Evolutionary conservation across 2,329 filamentous ascomycete species (phyloP).

Genomic region (Teratosphaeria pseudoeucalypti): DNA sequence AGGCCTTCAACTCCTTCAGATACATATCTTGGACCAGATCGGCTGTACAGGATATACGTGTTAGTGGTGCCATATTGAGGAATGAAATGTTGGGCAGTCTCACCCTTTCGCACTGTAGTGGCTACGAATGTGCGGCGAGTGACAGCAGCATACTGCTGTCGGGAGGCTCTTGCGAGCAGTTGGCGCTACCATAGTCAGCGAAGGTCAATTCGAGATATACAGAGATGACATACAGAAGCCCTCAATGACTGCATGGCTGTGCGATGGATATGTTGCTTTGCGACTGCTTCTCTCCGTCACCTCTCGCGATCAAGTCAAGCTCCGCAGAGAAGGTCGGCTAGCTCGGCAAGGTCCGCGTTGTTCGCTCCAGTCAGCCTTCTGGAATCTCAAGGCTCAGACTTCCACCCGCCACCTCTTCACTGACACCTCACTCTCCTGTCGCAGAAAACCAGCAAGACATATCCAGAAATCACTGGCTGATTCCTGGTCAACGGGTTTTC

Average conservation of each 20-base stretch:
- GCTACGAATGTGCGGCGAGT: constrained; percentile 55
- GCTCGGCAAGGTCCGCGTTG: background rate
- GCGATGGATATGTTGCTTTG: background rate
- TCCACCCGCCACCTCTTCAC: constrained; percentile 8
- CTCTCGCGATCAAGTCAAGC: background rate
- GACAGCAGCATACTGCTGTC: constrained; percentile 44
- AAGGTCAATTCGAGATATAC: background rate
- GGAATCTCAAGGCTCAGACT: constrained; percentile 4
- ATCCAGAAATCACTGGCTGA: constrained; percentile 5
- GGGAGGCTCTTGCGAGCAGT: constrained; percentile 49
- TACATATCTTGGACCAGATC: constrained; percentile 98
- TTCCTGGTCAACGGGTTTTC: background rate
- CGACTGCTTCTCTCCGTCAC: background rate
- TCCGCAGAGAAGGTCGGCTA: background rate
- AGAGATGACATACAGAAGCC: constrained; percentile 42
- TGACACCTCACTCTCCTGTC: constrained; percentile 14
- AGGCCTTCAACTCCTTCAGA: constrained; percentile 87
- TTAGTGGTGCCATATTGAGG: constrained; percentile 2
- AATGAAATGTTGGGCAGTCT: background rate
- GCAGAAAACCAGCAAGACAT: constrained; percentile 9
- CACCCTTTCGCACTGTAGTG: constrained; percentile 50
- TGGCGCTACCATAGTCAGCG: constrained; percentile 42
- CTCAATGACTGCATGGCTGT: constrained; percentile 50
- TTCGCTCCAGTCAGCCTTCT: background rate
- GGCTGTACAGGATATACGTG: constrained; percentile 44